These are phyloP conservation scores for Saccharomyces hybrid DNA, from an alignment of 1,139 yeast species.

Conservation along the genomic window DNA sequence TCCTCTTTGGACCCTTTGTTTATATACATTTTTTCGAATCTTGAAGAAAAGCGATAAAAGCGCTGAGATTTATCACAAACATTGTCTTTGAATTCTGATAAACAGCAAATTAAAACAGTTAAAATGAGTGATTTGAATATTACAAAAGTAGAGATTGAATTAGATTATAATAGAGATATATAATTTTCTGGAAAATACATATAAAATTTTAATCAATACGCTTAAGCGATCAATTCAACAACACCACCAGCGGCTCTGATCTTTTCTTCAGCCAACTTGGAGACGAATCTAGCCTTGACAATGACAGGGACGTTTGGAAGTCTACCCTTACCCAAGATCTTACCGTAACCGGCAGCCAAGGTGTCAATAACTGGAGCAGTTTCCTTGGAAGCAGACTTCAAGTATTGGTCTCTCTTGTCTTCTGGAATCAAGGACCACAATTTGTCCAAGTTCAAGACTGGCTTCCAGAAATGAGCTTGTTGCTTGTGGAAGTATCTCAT, in stretches of 20 bases:
- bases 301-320: constrained; percentile 97
- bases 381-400: too few relatives aligned
- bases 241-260: constrained; percentile 99
- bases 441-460: too few relatives aligned
- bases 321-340: constrained; percentile 99
- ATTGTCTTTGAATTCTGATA: not conserved
- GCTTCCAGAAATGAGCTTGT: constrained; percentile 94
- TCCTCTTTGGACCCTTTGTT: constrained; percentile 37
- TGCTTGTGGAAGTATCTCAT: constrained; percentile 99
- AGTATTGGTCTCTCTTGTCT: too few relatives aligned
- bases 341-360: constrained; percentile 99
- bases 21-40: not conserved
- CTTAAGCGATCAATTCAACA: constrained; percentile 96
- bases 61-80: not conserved
- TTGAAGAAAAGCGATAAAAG: not conserved
- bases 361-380: constrained; percentile 99
- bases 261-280: constrained; percentile 99
- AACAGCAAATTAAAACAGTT: not conserved
- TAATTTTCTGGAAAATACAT: too few relatives aligned
- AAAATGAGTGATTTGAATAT: not conserved
- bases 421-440: too few relatives aligned
- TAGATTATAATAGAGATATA: constrained; percentile 1
- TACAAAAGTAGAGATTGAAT: constrained; percentile 3
- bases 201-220: too few relatives aligned
- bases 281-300: constrained; percentile 98